Conservation (phyloP, 2,329 filamentous ascomycete species). For the Arthrobotrys megalospora region DNA sequence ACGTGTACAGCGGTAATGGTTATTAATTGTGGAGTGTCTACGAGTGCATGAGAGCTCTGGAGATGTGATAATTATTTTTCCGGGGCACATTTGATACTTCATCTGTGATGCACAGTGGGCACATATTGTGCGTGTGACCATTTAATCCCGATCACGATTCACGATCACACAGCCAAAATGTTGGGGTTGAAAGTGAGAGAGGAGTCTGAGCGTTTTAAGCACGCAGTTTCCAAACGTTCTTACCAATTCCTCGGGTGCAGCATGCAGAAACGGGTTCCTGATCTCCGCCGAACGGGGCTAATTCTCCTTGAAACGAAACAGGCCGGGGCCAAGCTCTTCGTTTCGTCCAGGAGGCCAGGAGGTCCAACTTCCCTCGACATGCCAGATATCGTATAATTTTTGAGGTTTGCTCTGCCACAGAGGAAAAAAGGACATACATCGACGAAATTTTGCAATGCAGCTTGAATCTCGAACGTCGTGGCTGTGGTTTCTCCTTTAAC, state of each 20-base stretch:
- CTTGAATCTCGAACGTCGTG: constrained; percentile 28
- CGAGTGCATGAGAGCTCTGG: constrained; percentile 1
- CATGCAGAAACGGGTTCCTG: constrained; percentile 60
- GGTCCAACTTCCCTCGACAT: constrained; percentile 35
- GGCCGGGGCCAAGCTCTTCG: constrained; percentile 38
- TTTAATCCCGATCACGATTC: constrained; percentile 23
- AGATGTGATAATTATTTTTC: constrained; percentile 25
- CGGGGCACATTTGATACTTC: background rate
- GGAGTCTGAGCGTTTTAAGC: constrained; percentile 40
- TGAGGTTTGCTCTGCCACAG: constrained; percentile 26
- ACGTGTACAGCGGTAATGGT: constrained; percentile 16
- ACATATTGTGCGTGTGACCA: constrained; percentile 17
- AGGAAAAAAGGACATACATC: background rate
- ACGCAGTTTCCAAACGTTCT: constrained; percentile 45
- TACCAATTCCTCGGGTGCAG: constrained; percentile 61
- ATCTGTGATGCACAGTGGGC: constrained; percentile 7
- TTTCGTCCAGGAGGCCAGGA: constrained; percentile 48
- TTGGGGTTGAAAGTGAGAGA: constrained; percentile 5
- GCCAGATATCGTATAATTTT: constrained; percentile 38
- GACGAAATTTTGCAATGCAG: constrained; percentile 12
- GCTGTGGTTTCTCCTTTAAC: constrained; percentile 30
- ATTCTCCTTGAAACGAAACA: constrained; percentile 61
- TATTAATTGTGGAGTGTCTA: constrained; percentile 21
- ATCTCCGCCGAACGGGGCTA: constrained; percentile 54
- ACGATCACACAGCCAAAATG: constrained; percentile 27